Conservation (phyloP, 108 stramenopile species). For the Conticribra guillardii region DNA sequence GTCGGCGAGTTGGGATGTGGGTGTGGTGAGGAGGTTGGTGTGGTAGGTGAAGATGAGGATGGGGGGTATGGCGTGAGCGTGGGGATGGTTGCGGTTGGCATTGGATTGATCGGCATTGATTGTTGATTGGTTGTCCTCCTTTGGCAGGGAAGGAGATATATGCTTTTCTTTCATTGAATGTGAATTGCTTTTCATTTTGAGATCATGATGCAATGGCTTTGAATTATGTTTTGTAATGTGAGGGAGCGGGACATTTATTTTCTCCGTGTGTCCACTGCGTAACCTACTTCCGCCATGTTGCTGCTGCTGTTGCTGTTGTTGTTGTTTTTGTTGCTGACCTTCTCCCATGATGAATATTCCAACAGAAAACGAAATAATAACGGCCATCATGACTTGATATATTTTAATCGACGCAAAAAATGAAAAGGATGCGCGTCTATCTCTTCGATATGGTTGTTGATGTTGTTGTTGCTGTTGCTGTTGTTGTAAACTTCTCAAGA, state of each 20-base stretch:
- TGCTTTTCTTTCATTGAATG: no score
- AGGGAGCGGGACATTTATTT: no score
- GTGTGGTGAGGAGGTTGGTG: conserved; percentile 57
- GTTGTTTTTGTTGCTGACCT: no score
- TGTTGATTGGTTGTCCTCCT: not conserved
- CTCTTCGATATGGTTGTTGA: not conserved
- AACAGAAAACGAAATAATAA: not conserved
- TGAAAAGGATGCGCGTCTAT: not conserved
- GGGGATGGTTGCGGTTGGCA: not conserved
- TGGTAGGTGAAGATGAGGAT: conserved; percentile 75
- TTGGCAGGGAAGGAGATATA: no score
- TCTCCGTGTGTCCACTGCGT: no score
- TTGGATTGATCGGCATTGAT: no score
- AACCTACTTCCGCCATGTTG: no score
- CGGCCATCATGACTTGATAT: not conserved
- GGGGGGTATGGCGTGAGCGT: conserved; percentile 58
- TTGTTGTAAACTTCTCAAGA: not conserved
- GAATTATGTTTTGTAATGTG: no score
- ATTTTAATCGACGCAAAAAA: not conserved
- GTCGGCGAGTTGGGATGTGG: conserved; percentile 43
- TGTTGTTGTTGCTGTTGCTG: not conserved
- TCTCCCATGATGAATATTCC: not conserved
- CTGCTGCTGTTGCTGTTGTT: no score
- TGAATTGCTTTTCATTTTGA: no score
- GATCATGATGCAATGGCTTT: no score